Conservation (phyloP, 1,284 basidiomycete genomes). For the Ceratobasidium sp. region DNA sequence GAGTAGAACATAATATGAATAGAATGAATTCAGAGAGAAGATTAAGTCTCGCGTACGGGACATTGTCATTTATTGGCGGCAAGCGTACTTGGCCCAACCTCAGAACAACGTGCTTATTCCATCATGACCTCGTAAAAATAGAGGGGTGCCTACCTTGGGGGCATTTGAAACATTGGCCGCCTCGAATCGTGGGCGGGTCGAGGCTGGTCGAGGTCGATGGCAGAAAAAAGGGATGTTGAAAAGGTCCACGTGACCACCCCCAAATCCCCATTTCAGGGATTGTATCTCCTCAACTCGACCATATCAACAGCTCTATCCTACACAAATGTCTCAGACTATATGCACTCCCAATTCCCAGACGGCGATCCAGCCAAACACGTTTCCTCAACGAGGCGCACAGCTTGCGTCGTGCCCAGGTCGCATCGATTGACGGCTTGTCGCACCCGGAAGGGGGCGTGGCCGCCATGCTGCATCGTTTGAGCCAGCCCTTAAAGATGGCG, state of each 20-base stretch:
- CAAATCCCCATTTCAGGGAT: neutral
- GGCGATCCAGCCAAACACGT: slow-evolving; percentile 20
- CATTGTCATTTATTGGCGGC: slow-evolving; percentile 30
- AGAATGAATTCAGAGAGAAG: slow-evolving; percentile 38
- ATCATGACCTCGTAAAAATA: neutral
- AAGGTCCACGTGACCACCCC: neutral
- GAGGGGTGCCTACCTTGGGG: neutral
- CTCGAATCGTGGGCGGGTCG: neutral
- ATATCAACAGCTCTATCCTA: neutral
- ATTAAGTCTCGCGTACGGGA: slow-evolving; percentile 28
- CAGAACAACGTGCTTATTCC: neutral
- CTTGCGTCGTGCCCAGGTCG: slow-evolving; percentile 13
- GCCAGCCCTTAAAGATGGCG: slow-evolving; percentile 39
- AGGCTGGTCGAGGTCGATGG: slow-evolving; percentile 19
- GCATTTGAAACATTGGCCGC: neutral
- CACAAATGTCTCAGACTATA: neutral
- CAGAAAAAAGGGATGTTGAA: neutral
- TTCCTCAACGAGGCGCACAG: slow-evolving; percentile 32
- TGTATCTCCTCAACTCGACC: neutral
- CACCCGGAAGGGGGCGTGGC: slow-evolving; percentile 22
- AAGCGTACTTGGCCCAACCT: slow-evolving; percentile 30
- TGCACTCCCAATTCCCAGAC: neutral
- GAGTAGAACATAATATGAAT: neutral
- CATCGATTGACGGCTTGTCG: slow-evolving; percentile 44
- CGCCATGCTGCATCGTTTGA: slow-evolving; percentile 33